Evolutionary conservation across 805 yeast species (phyloP), one percentile per base, ranked within the genome.

Genomic region (Scheffersomyces coipomensis): DNA sequence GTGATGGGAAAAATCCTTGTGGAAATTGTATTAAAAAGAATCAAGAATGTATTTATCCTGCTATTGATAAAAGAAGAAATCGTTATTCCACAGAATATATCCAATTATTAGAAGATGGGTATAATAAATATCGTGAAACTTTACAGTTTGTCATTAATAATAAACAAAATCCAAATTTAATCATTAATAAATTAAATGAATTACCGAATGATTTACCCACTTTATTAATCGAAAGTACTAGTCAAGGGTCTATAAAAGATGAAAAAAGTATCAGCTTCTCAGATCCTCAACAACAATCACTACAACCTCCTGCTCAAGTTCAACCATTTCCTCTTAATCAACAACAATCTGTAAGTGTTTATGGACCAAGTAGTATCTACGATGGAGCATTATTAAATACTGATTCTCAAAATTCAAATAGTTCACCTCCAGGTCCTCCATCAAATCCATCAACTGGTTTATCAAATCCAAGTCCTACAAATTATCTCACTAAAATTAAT

Each of bases 1-100:
- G 44, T 26, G 44, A 40, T 29, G 44, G 44, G 12, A 40, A 37
- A 11, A 21, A 17, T 11, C 44, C 44, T 1, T 40, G 44, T 36
- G 19, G 30, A 2, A 38, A 38, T 12, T 40, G 44, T 37, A 25
- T 22, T 19, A 40, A 36, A 17, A 29, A 37, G 22, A 13, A 15
- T n/a, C 30, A 33, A 8, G 29, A 31, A 22, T 40, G 44, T 21
- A 26, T 30, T n/a, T 24, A 38, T 23, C 37, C 39, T 12, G 31
- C 37, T 8, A 16, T 32, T 17, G 44, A 40, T 29, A 24, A 34
- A 24, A 11, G 44, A 11, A 36, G 40, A 11, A 35, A 34, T 24
- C 26, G 47, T 23, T 40, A 34, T 39, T 36, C 37, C 15, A 36
- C 29, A 21, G 42, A 39, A 35, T 39, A 39, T 16, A 35, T 26